Conservation (phyloP, 257 asterid genomes). For the Solanum sejunctum region DNA sequence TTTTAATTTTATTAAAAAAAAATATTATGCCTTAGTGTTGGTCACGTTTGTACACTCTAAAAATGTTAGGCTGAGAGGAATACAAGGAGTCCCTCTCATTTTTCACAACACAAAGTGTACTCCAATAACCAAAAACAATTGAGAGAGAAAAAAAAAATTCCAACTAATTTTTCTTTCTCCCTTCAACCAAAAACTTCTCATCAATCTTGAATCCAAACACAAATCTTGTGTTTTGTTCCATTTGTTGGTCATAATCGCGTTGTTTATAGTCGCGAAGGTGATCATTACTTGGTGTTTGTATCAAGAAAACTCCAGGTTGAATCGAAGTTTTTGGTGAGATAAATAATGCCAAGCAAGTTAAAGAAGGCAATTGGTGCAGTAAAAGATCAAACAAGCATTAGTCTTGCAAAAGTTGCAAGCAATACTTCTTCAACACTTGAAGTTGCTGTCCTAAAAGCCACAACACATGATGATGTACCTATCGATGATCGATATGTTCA, state of each 20-base stretch:
- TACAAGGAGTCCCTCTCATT: neutral
- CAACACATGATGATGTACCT: slow-evolving; percentile 70
- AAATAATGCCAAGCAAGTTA: slow-evolving; percentile 71
- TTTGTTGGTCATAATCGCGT: neutral
- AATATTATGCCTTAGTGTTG: neutral
- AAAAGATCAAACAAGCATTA: slow-evolving; percentile 82
- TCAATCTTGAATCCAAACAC: neutral
- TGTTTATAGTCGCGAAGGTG: neutral
- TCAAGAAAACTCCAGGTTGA: neutral
- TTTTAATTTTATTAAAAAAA: neutral
- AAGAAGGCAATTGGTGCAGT: slow-evolving; percentile 80
- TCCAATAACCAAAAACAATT: neutral
- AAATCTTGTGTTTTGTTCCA: neutral
- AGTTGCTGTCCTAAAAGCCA: slow-evolving; percentile 66
- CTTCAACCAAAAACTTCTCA: neutral
- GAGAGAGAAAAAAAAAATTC: neutral
- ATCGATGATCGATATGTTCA: slow-evolving; percentile 45
- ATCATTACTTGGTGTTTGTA: neutral
- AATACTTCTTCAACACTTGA: slow-evolving; percentile 49
- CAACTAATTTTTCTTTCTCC: neutral
- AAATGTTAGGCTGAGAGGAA: neutral
- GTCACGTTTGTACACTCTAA: neutral
- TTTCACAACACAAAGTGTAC: neutral
- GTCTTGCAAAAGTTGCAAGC: slow-evolving; percentile 70
- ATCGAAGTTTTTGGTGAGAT: neutral